Percentiles rank a stretch among this genome's conserved stretches.
phyloP scores from a whole-genome alignment of 331 rosid genomes.

The Erythrophleum ivorense region DNA sequence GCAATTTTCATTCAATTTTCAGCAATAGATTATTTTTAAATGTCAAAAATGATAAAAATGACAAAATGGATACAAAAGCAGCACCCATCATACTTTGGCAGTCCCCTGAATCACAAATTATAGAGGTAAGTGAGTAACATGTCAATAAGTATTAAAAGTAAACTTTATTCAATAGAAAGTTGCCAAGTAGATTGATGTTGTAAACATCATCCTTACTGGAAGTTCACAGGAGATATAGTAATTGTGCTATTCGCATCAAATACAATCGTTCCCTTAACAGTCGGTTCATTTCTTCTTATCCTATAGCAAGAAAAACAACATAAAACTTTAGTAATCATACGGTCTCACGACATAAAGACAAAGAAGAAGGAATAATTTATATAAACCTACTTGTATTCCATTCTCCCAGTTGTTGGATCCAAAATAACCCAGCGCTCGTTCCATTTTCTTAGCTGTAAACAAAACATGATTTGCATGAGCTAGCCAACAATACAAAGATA shows the following conservation, averaged over 20 bases:
- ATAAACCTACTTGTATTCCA: slow-evolving; percentile 92
- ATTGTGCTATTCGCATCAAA: slow-evolving; percentile 96
- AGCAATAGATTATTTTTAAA: slow-evolving; percentile 2
- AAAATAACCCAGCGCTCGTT: slow-evolving; percentile 95
- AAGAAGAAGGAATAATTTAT: neutral
- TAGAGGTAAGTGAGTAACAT: neutral
- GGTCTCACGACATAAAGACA: slow-evolving; percentile 5
- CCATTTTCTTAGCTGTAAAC: slow-evolving; percentile 86
- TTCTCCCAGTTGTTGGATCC: slow-evolving; percentile 93
- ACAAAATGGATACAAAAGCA: slow-evolving; percentile 89
- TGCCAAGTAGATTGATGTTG: neutral
- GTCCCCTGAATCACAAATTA: slow-evolving; percentile 66
- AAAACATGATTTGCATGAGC: slow-evolving; percentile 23
- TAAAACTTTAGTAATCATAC: slow-evolving; percentile 11
- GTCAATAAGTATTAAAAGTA: slow-evolving; percentile 31
- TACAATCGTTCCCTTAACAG: slow-evolving; percentile 79
- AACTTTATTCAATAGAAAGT: slow-evolving; percentile 20
- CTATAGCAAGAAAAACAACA: slow-evolving; percentile 49
- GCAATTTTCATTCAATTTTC: slow-evolving; percentile 4
- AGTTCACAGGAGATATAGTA: slow-evolving; percentile 91
- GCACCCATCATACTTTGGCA: slow-evolving; percentile 94
- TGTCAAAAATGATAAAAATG: slow-evolving; percentile 4
- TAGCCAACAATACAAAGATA: slow-evolving; percentile 14
- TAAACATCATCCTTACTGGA: slow-evolving; percentile 70
- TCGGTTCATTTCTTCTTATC: slow-evolving; percentile 87